Evolutionary conservation across 495 filamentous ascomycete species (phyloP).

Genomic region (Hypoxylon fuscum): DNA sequence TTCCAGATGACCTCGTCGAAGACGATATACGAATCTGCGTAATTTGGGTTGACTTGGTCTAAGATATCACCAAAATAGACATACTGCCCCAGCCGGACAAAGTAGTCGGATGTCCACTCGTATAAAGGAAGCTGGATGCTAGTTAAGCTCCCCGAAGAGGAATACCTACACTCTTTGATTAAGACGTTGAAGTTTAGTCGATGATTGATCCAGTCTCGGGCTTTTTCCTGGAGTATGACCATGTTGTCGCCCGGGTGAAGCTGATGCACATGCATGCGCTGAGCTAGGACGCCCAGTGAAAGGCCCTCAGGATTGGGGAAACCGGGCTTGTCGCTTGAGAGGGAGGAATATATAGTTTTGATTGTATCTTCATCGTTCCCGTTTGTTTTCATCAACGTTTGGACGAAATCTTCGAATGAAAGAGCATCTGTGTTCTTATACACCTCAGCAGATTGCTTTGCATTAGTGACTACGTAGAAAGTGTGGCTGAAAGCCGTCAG

Average conservation of each 20-base stretch:
- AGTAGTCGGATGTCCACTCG: conserved; percentile 31
- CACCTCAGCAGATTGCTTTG: conserved; percentile 27
- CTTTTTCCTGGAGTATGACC: conserved; percentile 3
- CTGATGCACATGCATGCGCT: conserved; percentile 32
- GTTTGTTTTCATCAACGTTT: conserved; percentile 15
- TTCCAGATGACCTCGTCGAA: conserved; percentile 43
- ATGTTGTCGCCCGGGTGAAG: conserved; percentile 34
- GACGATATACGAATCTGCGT: conserved; percentile 18
- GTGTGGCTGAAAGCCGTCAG: conserved; percentile 28
- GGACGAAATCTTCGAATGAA: conserved; percentile 39
- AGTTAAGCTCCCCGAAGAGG: neutral
- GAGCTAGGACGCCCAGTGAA: conserved; percentile 23
- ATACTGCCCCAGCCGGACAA: conserved; percentile 28
- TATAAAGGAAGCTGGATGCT: conserved; percentile 23
- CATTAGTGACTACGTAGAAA: conserved; percentile 38
- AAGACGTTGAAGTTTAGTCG: conserved; percentile 12
- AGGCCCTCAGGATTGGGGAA: conserved; percentile 33
- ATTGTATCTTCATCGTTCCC: conserved; percentile 20
- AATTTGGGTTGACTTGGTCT: conserved; percentile 26
- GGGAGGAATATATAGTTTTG: conserved; percentile 14
- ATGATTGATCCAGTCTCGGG: conserved; percentile 3
- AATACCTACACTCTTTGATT: neutral
- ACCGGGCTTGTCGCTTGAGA: conserved; percentile 16
- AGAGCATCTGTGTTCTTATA: conserved; percentile 37
- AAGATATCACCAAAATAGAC: conserved; percentile 39